Evolutionary conservation across 768 basidiomycete species (phyloP), one percentile per base, ranked within the genome.

Genomic region (Mycena haematopus): DNA sequence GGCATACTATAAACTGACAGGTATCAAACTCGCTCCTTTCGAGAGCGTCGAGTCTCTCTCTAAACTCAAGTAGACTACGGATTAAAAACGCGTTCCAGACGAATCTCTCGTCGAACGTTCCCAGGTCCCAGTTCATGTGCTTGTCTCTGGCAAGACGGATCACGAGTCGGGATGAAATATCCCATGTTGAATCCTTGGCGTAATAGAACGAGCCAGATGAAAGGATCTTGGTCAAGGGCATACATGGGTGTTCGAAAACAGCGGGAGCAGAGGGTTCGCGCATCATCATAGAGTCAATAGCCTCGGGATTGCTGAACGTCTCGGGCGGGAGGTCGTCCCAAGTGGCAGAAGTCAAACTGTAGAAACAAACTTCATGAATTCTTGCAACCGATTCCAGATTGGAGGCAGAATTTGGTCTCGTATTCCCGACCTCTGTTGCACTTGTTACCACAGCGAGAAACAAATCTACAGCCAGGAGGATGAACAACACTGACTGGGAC

Each of bases 31-130:
- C 89, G 22, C 81, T 79, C 29, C 89, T 81, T 71, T 95, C 90
- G 22, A 80, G 76, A 25, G 80, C 72, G 56, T 93, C 87, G 53
- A 99, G 79, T 49, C 90, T 81, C 55, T 90, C 87, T 52, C 97
- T 81, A 75, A 98, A 99, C 70, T 94, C 90, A 36, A 99, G 83
- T 56, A 99, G 77, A 69, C 93, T 92, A 45, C 88, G 83, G 47
- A 96, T 84, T 56, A 99, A 88, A 69, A 89, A 96, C 68, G 92
- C 89, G 72, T 99, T 99, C 96, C 96, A 99, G 14, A 99, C 85
- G 72, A 96, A 96, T 53, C 92, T 85, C 56, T 88, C 87, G 72
- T 96, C 93, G 68, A 89, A 93, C n/a, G 80, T 77, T 24, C 79
- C 80, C 10, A 83, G 72, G 68, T 91, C 87, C 64, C 77, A 78